Percentiles rank a stretch among this genome's conserved stretches.
phyloP scores from a whole-genome alignment of 176 grass and related monocot species.

The Triticum monococcum region DNA sequence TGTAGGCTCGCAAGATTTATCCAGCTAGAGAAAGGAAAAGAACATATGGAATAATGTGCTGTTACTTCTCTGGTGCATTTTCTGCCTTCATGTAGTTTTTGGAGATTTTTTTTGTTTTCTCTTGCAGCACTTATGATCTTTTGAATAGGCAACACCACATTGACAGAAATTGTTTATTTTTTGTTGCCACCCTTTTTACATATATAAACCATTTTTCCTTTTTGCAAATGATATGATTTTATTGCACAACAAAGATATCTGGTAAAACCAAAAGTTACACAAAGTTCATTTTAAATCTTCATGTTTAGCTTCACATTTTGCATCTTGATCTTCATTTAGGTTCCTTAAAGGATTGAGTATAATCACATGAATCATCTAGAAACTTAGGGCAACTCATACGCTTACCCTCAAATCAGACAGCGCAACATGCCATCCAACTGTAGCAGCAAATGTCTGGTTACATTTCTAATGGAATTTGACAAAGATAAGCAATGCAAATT shows the following conservation, averaged over 20 bases:
- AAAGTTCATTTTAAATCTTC: background rate
- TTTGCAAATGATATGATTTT: background rate
- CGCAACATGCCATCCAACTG: too few relatives aligned
- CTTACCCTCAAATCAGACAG: too few relatives aligned
- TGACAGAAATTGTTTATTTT: background rate
- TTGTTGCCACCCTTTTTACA: background rate
- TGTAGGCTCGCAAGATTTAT: background rate
- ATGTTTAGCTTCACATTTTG: too few relatives aligned
- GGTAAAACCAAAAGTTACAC: background rate
- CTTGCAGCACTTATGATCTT: background rate
- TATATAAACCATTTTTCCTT: background rate
- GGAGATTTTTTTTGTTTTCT: background rate
- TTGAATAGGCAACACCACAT: background rate
- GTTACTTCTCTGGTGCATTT: slow-evolving; percentile 11
- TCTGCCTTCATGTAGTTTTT: background rate
- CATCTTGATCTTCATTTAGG: too few relatives aligned
- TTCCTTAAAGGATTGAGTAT: too few relatives aligned
- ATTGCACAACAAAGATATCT: background rate
- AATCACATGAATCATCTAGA: too few relatives aligned
- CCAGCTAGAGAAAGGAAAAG: slow-evolving; percentile 23
- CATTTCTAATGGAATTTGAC: too few relatives aligned
- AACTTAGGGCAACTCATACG: too few relatives aligned
- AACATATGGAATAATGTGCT: background rate
- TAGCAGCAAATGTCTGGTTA: too few relatives aligned
- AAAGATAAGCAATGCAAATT: too few relatives aligned